Base-by-base conservation (phyloP, 2,329 filamentous ascomycete species). In the Aspergillus felis region DNA sequence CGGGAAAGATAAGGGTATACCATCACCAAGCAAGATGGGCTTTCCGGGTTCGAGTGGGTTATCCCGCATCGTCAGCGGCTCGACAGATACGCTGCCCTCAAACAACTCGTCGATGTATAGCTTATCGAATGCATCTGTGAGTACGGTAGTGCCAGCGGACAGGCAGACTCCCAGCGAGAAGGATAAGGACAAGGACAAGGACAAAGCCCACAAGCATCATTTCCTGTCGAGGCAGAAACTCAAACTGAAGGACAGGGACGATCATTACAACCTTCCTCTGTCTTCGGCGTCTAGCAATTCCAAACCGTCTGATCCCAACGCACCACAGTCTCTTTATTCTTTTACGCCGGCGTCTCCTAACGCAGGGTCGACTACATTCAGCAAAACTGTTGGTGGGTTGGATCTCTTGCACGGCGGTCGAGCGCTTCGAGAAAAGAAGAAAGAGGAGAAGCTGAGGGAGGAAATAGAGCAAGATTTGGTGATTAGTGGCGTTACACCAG, bases 351-450 rank as follows among this genome's bases (percentile, higher is more conserved):
- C 85, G 3, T 87, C 86, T 2, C 85, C 86, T 3, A 81, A 80
- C 8, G 81, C 83, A 35, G 78, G 79, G n/a, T 77, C 79, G 32
- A 81, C 77, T 7, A 74, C 82, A 1, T 96, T 97, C 71, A 82
- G 87, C 41, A 95, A 94, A 75, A 89, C 88, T 3, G 89, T 94
- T 68, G 93, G 89, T 58, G 89, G 89, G 0, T 78, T 93, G 47
- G 90, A 93, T 72, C 77, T 93, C 27, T 82, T 90, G 53, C 90
- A 93, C 75, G 90, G 88, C 46, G 90, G 87, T 1, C 83, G 88
- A 46, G 89, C 87, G 6, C 74, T 92, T 49, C 84, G 89, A 41
- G 91, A 96, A 69, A 96, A 93, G 79, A 89, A 88, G 71, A 87
- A 88, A 64, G 87, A 90, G 61, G 88, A 90, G 61, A 85, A 87